These are phyloP conservation scores for Phascolomyces articulosus DNA, from an alignment of 371 early-diverging fungal genomes.

Conservation along the genomic window DNA sequence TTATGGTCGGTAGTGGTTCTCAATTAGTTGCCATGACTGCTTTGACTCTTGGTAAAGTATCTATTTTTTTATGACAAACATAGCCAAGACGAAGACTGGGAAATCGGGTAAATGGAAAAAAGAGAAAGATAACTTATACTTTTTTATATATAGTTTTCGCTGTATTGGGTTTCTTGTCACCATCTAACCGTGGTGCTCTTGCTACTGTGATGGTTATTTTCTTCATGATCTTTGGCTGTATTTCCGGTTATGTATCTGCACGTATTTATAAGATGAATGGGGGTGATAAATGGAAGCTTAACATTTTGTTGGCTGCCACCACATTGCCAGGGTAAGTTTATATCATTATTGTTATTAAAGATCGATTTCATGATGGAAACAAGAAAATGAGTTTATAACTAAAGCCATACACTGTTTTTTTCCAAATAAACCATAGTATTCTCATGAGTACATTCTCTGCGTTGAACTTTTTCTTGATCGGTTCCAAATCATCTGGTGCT, in stretches of 20 bases:
- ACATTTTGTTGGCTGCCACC: constrained; percentile 80
- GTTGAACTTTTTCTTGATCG: constrained; percentile 88
- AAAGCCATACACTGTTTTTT: neutral
- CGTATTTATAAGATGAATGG: constrained; percentile 90
- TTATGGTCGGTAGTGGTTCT: constrained; percentile 85
- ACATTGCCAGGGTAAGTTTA: constrained; percentile 73
- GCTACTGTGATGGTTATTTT: constrained; percentile 86
- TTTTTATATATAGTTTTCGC: constrained; percentile 70
- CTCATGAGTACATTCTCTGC: constrained; percentile 69
- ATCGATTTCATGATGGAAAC: neutral
- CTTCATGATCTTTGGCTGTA: constrained; percentile 81
- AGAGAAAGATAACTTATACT: no score
- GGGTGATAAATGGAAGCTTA: constrained; percentile 82
- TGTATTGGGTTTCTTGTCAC: constrained; percentile 91
- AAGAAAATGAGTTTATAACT: neutral
- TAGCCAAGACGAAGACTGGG: no score
- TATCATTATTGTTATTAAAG: neutral
- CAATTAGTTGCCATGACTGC: constrained; percentile 86
- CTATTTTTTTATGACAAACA: no score
- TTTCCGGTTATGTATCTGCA: constrained; percentile 86
- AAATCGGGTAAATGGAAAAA: no score
- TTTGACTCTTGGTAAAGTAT: constrained; percentile 52
- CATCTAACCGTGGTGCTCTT: constrained; percentile 90
- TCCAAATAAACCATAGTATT: no score
- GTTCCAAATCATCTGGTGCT: constrained; percentile 84